phyloP scores from a whole-genome alignment of 257 asterid genomes.

The Nicotiana noctiflora region DNA sequence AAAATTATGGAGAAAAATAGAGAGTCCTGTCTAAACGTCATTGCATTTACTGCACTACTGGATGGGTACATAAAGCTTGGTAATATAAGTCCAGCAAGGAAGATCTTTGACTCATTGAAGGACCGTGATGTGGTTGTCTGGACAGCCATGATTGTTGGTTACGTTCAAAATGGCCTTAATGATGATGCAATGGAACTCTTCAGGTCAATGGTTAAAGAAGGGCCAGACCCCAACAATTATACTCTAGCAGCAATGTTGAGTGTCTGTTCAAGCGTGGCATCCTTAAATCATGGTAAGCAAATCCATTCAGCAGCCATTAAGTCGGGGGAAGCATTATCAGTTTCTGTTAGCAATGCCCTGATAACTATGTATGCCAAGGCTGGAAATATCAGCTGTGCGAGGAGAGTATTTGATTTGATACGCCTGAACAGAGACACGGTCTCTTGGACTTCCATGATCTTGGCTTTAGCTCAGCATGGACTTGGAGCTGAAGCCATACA shows the following conservation, averaged over 20 bases:
- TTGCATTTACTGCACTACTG: slow-evolving; percentile 73
- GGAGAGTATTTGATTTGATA: slow-evolving; percentile 34
- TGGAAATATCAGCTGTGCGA: slow-evolving; percentile 54
- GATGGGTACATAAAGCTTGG: slow-evolving; percentile 80
- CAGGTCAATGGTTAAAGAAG: slow-evolving; percentile 48
- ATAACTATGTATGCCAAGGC: slow-evolving; percentile 82
- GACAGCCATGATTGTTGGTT: slow-evolving; percentile 93
- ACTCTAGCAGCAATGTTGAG: slow-evolving; percentile 75
- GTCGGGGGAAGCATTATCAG: slow-evolving; percentile 40
- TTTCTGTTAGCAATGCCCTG: slow-evolving; percentile 70
- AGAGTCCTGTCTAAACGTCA: slow-evolving; percentile 33
- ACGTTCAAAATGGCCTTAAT: slow-evolving; percentile 49
- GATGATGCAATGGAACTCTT: slow-evolving; percentile 63
- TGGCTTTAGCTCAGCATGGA: slow-evolving; percentile 83
- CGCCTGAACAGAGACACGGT: slow-evolving; percentile 43
- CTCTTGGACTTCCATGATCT: slow-evolving; percentile 89
- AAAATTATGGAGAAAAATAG: slow-evolving; percentile 35
- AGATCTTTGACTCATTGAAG: slow-evolving; percentile 54
- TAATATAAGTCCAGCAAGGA: slow-evolving; percentile 67
- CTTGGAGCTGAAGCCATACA: slow-evolving; percentile 59
- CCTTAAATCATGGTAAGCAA: slow-evolving; percentile 68
- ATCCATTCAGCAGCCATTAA: slow-evolving; percentile 64
- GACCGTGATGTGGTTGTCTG: slow-evolving; percentile 80
- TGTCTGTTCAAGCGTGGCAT: slow-evolving; percentile 63
- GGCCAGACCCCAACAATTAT: slow-evolving; percentile 60